A percentile compares a stretch with the other conserved stretches of the same genome.
These are phyloP conservation scores for Chlorophyllum brunneum DNA, from an alignment of 768 basidiomycete genomes.

Conservation along the genomic window DNA sequence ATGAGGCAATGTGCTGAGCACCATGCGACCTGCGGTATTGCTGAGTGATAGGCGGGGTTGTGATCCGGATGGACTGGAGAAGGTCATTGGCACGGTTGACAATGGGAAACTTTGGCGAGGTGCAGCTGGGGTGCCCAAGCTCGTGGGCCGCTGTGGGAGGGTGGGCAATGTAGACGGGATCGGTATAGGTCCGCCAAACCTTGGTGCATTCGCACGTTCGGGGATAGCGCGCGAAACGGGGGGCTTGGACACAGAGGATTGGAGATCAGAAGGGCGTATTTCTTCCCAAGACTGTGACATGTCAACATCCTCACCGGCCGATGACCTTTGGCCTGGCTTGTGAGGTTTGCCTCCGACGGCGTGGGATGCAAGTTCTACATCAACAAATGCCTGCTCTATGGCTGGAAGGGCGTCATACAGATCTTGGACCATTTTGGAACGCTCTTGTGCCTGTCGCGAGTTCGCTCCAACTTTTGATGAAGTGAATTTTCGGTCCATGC, in stretches of 20 bases:
- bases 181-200: conserved; percentile 29
- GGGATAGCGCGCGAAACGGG: conserved; percentile 20
- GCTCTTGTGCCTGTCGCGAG: conserved; percentile 41
- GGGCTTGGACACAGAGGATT: conserved; percentile 24
- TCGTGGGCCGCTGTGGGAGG: conserved; percentile 4
- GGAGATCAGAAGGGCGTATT: conserved; percentile 27
- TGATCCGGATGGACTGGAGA: conserved; percentile 13
- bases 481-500: conserved; percentile 64
- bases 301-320: conserved; percentile 20
- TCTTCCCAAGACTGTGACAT: conserved; percentile 69
- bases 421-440: conserved; percentile 68
- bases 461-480: conserved; percentile 36
- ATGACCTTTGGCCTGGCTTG: neutral
- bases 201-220: conserved; percentile 30
- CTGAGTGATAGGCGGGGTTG: conserved; percentile 20
- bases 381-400: conserved; percentile 60
- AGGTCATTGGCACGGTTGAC: neutral
- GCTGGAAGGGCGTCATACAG: conserved; percentile 59
- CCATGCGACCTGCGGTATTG: conserved; percentile 24
- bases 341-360: conserved; percentile 4
- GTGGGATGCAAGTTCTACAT: conserved; percentile 43
- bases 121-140: neutral
- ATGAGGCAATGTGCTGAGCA: conserved; percentile 17
- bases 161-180: conserved; percentile 18
- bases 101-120: conserved; percentile 28